Evolutionary conservation across 495 filamentous ascomycete genomes (phyloP).

Genomic region (Xylaria castorea): DNA sequence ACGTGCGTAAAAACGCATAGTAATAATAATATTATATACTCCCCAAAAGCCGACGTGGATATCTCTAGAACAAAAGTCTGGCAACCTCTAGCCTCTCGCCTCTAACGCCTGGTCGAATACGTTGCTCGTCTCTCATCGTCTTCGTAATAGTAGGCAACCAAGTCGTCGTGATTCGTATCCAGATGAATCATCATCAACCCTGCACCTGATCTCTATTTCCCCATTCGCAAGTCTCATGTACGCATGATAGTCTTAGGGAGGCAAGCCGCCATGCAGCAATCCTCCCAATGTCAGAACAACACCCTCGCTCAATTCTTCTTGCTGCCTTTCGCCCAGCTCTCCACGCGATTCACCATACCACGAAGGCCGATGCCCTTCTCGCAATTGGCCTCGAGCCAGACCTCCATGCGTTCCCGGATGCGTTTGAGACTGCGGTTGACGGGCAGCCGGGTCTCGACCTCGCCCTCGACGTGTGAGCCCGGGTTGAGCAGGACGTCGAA

Average conservation of each 20-base stretch:
- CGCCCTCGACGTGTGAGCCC: conserved; percentile 60
- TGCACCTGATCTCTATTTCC: neutral
- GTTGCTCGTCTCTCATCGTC: conserved; percentile 20
- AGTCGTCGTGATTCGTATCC: neutral
- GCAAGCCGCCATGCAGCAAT: neutral
- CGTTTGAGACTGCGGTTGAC: conserved; percentile 68
- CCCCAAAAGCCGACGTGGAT: conserved; percentile 5
- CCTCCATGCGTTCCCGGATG: conserved; percentile 81
- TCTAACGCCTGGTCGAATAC: conserved; percentile 18
- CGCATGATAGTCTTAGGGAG: neutral
- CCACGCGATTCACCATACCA: conserved; percentile 70
- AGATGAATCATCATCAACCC: neutral
- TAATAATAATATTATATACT: neutral
- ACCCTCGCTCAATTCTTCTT: conserved; percentile 33
- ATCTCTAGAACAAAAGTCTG: conserved; percentile 9
- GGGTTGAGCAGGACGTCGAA: conserved; percentile 93
- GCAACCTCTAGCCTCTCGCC: neutral
- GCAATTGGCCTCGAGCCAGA: conserved; percentile 77
- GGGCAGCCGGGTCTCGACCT: conserved; percentile 69
- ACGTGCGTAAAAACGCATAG: neutral
- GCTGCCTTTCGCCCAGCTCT: conserved; percentile 54
- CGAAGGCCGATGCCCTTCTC: conserved; percentile 84
- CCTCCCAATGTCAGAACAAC: neutral
- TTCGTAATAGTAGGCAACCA: neutral
- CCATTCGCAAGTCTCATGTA: neutral